Percentiles rank a stretch among this genome's conserved stretches.
Evolutionary conservation across 176 grass and related monocot genomes (phyloP).

Genomic region (Raddia guianensis): DNA sequence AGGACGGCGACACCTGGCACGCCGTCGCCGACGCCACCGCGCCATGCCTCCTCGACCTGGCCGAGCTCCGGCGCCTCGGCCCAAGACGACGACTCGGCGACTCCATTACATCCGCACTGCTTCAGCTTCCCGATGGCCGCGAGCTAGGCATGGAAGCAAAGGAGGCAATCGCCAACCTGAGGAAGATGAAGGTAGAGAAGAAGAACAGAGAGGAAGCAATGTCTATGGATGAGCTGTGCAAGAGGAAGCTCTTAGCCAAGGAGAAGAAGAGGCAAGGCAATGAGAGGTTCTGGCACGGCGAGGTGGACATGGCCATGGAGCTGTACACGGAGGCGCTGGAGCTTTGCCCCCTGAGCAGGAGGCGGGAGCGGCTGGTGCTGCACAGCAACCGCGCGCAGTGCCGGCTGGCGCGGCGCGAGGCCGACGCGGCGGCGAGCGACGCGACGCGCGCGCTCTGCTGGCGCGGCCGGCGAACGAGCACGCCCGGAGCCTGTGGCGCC

Average conservation of each 20-base stretch:
- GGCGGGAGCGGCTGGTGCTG: conserved; percentile 64
- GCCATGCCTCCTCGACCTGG: conserved; percentile 60
- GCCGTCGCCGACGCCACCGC: conserved; percentile 50
- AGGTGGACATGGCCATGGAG: conserved; percentile 60
- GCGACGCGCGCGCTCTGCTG: conserved; percentile 76
- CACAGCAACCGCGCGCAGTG: conserved; percentile 92
- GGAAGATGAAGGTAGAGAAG: conserved; percentile 56
- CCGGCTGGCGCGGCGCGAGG: conserved; percentile 47
- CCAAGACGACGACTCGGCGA: conserved; percentile 64
- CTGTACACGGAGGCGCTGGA: conserved; percentile 69
- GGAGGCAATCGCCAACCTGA: conserved; percentile 44
- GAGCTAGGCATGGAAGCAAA: conserved; percentile 39
- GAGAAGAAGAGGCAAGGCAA: conserved; percentile 82
- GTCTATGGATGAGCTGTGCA: conserved; percentile 41
- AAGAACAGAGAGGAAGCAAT: conserved; percentile 54
- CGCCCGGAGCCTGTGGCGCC: conserved; percentile 78
- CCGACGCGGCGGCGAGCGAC: conserved; percentile 73
- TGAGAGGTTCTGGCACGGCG: conserved; percentile 51
- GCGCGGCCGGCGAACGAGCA: conserved; percentile 66
- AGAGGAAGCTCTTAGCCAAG: conserved; percentile 44
- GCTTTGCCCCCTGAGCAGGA: conserved; percentile 55
- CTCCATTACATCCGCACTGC: conserved; percentile 61
- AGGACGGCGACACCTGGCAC: conserved; percentile 52
- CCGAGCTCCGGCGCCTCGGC: conserved; percentile 66
- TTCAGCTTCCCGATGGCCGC: background rate